phyloP scores from a whole-genome alignment of 208 protist species.

The Herpetomonas samuelpessoai region DNA sequence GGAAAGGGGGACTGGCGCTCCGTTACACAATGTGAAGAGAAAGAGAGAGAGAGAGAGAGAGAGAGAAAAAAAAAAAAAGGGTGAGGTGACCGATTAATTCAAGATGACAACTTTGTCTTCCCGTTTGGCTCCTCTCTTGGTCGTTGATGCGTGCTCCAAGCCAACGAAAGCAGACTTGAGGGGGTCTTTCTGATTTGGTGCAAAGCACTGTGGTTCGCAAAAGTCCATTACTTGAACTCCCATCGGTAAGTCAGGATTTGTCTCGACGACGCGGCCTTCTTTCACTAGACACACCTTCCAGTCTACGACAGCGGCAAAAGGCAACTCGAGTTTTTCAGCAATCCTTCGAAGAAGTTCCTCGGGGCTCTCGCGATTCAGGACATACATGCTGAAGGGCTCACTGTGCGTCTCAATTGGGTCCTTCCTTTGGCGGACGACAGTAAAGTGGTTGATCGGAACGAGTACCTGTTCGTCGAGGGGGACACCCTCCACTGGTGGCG shows the following conservation, averaged over 20 bases:
- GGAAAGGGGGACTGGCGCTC: too few species aligned
- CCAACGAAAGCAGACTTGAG: constrained; percentile 78
- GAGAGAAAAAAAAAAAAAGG: constrained; percentile 8
- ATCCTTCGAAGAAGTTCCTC: constrained; percentile 58
- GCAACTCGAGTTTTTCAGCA: constrained; percentile 68
- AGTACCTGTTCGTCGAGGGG: constrained; percentile 46
- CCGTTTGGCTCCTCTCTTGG: constrained; percentile 36
- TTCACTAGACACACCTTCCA: constrained; percentile 87
- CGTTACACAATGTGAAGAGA: background rate
- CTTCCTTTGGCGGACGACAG: constrained; percentile 52
- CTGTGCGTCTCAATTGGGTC: constrained; percentile 78
- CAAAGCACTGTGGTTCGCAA: constrained; percentile 42
- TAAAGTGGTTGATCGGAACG: constrained; percentile 81
- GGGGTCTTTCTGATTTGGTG: constrained; percentile 61
- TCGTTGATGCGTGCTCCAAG: constrained; percentile 76
- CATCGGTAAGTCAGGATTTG: constrained; percentile 55
- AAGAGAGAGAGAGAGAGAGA: constrained; percentile 13
- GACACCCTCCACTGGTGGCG: constrained; percentile 44
- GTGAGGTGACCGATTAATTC: constrained; percentile 30
- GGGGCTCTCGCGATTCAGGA: constrained; percentile 53
- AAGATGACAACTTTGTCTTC: constrained; percentile 81
- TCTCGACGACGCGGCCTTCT: constrained; percentile 57
- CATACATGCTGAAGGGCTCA: constrained; percentile 83
- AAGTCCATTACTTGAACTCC: constrained; percentile 59
- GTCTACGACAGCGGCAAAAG: constrained; percentile 62